Conservation (phyloP, 352 stramenopile species). For the Globisporangium ultimum region DNA sequence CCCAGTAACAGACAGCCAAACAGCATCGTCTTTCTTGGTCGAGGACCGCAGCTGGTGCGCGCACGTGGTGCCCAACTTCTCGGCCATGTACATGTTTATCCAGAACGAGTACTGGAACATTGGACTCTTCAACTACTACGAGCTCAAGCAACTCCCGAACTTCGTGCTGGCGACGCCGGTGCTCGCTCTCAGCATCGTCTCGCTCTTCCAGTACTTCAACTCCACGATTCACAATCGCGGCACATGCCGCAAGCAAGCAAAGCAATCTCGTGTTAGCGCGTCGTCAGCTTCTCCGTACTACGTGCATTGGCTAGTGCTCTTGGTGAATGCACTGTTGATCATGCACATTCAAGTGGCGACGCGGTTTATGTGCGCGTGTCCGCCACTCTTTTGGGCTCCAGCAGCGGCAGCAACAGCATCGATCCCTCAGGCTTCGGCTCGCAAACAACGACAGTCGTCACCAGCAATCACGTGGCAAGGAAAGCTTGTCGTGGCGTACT, state of each 20-base stretch:
- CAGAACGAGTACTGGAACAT: conserved; percentile 96
- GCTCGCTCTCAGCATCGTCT: conserved; percentile 59
- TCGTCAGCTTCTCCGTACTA: conserved; percentile 44
- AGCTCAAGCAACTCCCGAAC: conserved; percentile 93
- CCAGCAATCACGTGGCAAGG: conserved; percentile 16
- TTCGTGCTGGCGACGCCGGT: conserved; percentile 91
- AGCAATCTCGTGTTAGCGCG: background rate
- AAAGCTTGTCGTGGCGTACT: conserved; percentile 53
- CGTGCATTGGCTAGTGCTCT: conserved; percentile 68
- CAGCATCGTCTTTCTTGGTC: background rate
- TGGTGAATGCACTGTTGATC: conserved; percentile 71
- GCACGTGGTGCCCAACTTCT: conserved; percentile 61
- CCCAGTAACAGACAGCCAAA: conserved; percentile 4
- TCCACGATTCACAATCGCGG: background rate
- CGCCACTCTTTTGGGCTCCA: conserved; percentile 78
- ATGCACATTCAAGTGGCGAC: conserved; percentile 88
- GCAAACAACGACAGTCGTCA: background rate
- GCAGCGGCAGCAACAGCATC: conserved; percentile 13
- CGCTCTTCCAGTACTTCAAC: conserved; percentile 47
- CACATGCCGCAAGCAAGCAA: conserved; percentile 10
- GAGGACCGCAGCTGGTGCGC: conserved; percentile 70
- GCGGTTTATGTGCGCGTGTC: conserved; percentile 70
- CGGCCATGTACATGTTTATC: conserved; percentile 92
- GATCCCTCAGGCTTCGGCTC: conserved; percentile 10
- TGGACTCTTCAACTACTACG: conserved; percentile 92